Conservation (phyloP, 2,329 filamentous ascomycete genomes). For the Trichoderma aggressivum region DNA sequence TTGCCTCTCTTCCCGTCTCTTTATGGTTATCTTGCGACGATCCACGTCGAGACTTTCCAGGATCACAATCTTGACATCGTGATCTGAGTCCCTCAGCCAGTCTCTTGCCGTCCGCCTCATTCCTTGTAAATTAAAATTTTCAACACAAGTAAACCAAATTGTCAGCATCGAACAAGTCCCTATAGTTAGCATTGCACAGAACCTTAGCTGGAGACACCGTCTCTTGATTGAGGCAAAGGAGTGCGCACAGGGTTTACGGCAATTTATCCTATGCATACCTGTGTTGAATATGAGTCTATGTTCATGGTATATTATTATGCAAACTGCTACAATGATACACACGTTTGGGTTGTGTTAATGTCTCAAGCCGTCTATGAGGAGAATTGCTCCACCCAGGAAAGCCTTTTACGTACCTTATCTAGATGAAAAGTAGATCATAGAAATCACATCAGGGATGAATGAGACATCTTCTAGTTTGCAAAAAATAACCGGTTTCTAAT, state of each 20-base stretch:
- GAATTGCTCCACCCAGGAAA: background rate
- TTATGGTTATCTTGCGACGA: background rate
- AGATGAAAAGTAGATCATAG: background rate
- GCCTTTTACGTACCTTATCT: background rate
- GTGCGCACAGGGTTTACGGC: too few relatives aligned
- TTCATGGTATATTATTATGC: background rate
- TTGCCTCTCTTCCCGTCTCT: background rate
- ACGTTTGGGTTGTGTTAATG: background rate
- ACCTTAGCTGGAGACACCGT: too few relatives aligned
- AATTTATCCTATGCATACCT: too few relatives aligned
- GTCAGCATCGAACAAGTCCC: background rate
- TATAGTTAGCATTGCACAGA: background rate
- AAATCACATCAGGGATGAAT: background rate
- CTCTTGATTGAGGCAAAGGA: too few relatives aligned
- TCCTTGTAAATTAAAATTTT: background rate
- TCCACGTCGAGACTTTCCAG: background rate
- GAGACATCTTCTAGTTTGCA: background rate
- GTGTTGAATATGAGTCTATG: too few relatives aligned
- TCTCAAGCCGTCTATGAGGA: background rate
- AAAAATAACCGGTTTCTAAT: background rate
- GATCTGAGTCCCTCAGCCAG: too few relatives aligned
- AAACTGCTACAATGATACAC: background rate
- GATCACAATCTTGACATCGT: background rate
- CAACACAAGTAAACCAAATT: background rate
- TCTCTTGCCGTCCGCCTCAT: background rate